Evolutionary conservation across 192 early-diverging fungal genomes (phyloP).

Genomic region (Jimgerdemannia flammicorona): DNA sequence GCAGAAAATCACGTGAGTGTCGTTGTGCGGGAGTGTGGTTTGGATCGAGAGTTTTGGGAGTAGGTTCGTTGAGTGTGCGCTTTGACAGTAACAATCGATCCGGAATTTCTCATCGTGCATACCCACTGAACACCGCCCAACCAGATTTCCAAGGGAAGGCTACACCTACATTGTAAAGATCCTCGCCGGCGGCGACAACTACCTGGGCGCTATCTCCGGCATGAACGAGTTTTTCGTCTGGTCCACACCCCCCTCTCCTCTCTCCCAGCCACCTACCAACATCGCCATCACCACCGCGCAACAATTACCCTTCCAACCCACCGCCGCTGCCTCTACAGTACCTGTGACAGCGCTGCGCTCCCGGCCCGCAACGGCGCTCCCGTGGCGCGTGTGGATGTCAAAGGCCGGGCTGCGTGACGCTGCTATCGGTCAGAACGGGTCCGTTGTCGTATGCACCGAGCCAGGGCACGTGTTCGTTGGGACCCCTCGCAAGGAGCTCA

Average conservation of each 20-base stretch:
- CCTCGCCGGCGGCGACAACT: constrained; percentile 18
- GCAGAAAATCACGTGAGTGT: constrained; percentile 36
- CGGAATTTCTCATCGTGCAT: too few relatives aligned
- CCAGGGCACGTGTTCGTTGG: constrained; percentile 67
- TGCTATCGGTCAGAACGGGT: constrained; percentile 65
- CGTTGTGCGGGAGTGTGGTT: too few relatives aligned
- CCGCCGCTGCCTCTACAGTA: too few relatives aligned
- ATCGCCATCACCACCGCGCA: not conserved
- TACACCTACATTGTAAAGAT: constrained; percentile 34
- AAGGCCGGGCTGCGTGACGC: constrained; percentile 51
- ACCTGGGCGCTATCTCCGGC: constrained; percentile 28
- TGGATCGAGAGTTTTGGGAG: too few relatives aligned
- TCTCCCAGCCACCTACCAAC: not conserved
- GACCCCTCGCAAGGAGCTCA: constrained; percentile 12
- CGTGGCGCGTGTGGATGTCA: constrained; percentile 56
- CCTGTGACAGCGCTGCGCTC: not conserved
- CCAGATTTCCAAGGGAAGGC: constrained; percentile 18
- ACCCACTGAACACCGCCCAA: too few relatives aligned
- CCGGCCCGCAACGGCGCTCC: constrained; percentile 3
- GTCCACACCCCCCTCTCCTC: constrained; percentile 32
- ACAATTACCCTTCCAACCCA: not conserved
- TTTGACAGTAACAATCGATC: too few relatives aligned
- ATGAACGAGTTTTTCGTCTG: constrained; percentile 59
- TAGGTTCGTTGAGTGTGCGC: too few relatives aligned
- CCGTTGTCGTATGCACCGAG: constrained; percentile 60